These are phyloP conservation scores for Pleurotus pulmonarius DNA, from an alignment of 768 basidiomycete species.

Conservation along the genomic window DNA sequence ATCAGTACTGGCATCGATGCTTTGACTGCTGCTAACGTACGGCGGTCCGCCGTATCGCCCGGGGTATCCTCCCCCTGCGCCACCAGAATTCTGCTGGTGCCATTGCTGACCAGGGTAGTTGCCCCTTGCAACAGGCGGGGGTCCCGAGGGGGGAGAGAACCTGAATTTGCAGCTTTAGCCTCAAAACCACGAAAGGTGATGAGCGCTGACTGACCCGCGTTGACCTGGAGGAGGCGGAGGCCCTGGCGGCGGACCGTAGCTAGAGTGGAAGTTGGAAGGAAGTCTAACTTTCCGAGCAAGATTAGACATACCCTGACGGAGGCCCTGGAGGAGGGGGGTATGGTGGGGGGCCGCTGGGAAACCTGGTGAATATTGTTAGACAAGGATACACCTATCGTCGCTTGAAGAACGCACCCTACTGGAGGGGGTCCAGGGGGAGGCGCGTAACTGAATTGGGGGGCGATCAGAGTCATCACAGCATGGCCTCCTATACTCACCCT, in stretches of 20 bases:
- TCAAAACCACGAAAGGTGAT: background rate
- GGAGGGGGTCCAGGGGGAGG: conserved; percentile 32
- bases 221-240: conserved; percentile 21
- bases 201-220: conserved; percentile 3
- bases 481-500: conserved; percentile 1
- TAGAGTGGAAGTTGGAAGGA: conserved; percentile 1
- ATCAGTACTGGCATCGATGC: conserved; percentile 3
- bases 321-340: conserved; percentile 15
- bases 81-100: conserved; percentile 22
- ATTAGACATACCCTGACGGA: conserved; percentile 17
- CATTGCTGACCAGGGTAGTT: conserved; percentile 43
- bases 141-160: conserved; percentile 20
- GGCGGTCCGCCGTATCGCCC: conserved; percentile 22
- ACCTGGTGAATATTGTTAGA: background rate
- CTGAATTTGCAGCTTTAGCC: conserved; percentile 13
- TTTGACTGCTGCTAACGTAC: conserved; percentile 8
- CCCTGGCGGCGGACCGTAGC: conserved; percentile 20
- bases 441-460: conserved; percentile 19
- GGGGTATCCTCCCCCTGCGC: conserved; percentile 20
- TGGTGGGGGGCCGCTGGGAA: background rate
- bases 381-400: no score
- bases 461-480: background rate
- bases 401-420: no score
- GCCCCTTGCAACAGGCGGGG: conserved; percentile 25
- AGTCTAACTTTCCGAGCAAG: no score